Conservation (phyloP, 306 rosid species). For the Cotoneaster glaucophyllus region DNA sequence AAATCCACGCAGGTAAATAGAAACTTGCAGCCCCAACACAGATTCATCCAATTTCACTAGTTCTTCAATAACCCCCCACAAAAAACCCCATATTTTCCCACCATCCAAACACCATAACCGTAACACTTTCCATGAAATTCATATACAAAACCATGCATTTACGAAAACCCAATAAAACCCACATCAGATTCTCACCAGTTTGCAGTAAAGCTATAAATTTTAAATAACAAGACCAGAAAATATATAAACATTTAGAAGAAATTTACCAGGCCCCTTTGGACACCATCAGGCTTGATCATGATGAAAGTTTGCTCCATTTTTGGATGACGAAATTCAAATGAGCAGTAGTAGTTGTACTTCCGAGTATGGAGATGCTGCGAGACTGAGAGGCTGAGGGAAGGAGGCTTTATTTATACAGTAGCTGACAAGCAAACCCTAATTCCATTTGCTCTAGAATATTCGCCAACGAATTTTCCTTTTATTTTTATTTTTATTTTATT, state of each 20-base stretch:
- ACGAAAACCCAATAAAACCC: slow-evolving; percentile 3
- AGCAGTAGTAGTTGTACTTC: not conserved
- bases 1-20: not conserved
- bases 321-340: not conserved
- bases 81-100: not conserved
- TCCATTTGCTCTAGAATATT: slow-evolving; percentile 20
- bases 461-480: not conserved
- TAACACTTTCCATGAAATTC: not conserved
- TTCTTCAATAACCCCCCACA: not conserved
- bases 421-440: slow-evolving; percentile 20
- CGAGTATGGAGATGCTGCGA: not conserved
- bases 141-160: not conserved
- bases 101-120: slow-evolving; percentile 5
- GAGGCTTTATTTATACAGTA: not conserved
- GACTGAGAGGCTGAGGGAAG: not conserved
- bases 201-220: not conserved
- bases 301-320: slow-evolving; percentile 77
- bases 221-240: not conserved
- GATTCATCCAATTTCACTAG: not conserved
- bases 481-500: not conserved
- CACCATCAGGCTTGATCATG: slow-evolving; percentile 94
- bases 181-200: not conserved
- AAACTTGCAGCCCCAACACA: not conserved
- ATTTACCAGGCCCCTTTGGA: slow-evolving; percentile 74
- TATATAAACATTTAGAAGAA: not conserved